phyloP scores from a whole-genome alignment of 2,329 filamentous ascomycete species.

The Hymenoscyphus salicellus region DNA sequence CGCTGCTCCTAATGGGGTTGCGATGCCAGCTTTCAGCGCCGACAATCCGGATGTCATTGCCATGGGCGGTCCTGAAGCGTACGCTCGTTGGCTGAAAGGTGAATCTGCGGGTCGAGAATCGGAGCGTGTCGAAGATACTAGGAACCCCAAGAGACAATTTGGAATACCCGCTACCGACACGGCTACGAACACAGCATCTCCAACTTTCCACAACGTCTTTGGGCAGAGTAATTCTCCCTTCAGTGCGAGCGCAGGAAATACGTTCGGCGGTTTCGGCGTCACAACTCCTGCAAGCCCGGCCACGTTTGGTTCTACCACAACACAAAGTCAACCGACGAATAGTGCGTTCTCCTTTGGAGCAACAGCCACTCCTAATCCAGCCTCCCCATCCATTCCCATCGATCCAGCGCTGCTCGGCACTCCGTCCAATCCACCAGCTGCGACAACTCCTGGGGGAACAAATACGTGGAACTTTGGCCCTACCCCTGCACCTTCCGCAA shows the following conservation, averaged over 20 bases:
- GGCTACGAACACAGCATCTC: background rate
- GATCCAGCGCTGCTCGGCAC: too few relatives aligned
- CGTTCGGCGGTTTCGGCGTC: too few relatives aligned
- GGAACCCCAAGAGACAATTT: constrained; percentile 26
- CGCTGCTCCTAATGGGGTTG: constrained; percentile 19
- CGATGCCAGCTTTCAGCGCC: background rate
- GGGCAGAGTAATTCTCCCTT: constrained; percentile 3
- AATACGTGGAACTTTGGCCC: background rate
- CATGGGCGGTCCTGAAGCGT: too few relatives aligned
- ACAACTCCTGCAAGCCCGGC: too few relatives aligned
- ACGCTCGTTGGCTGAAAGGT: too few relatives aligned
- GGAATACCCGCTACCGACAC: constrained; percentile 5
- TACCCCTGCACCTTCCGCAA: background rate
- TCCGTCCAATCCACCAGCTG: too few relatives aligned
- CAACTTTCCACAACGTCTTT: background rate
- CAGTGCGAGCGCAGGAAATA: too few relatives aligned
- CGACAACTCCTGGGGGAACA: background rate
- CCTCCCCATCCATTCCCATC: constrained; percentile 6
- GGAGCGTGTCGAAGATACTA: constrained; percentile 19
- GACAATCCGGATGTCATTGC: background rate
- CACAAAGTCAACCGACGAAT: constrained; percentile 9
- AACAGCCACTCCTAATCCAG: constrained; percentile 11
- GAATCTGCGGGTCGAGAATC: constrained; percentile 13
- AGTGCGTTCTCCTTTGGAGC: constrained; percentile 22
- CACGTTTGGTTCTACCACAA: constrained; percentile 11